Base-by-base conservation (phyloP, 202 grass and related monocot species). In the Saccharum hybrid region DNA sequence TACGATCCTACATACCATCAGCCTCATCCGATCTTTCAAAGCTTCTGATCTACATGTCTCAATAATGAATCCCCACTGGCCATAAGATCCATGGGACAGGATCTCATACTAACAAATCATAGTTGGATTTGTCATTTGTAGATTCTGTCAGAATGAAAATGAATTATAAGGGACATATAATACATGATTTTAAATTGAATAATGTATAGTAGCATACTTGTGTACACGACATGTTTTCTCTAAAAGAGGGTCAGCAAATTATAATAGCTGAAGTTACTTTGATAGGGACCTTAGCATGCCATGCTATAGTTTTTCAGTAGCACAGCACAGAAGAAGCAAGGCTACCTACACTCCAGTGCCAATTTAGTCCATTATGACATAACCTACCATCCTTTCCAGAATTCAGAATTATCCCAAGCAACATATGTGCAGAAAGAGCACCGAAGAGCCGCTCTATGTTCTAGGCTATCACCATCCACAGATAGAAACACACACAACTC, bases 401-500 rank as follows among this genome's bases (percentile, higher is more conserved):
- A 85, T 93, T 98, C 14, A 94, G 51, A 88, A 88, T 85, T 89
- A 98, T 94, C 81, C 90, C 90, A 85, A 89, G 89, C 95, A 90
- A 98, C 92, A 94, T 91, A 52, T 98, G 90, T 62, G 90, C 95
- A 85, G 88, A 94, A 51, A 98, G 84, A 23, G 85, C 95, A 78
- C 92, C 92, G 60, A 90, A 81, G 28, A 93, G 76, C 78, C 95
- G 81, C 71, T 98, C 90, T 80, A 93, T 64, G 54, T 26, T 1
- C 1, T 26, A 1, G 26, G 72, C 92, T 89, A 88, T 95, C 95
- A 81, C 95, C 95, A 86, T 98, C 81, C 28, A 91, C 87, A 6
- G 90, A 98, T 54, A 98, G 4, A 42, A 66, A 66, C 9, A 64
- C 9, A 14, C 46, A 66, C 10, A 42, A 15, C 11, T 77, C 10